These are phyloP conservation scores for Stephanodiscus minutulus DNA, from an alignment of 108 stramenopile species.

Conservation along the genomic window DNA sequence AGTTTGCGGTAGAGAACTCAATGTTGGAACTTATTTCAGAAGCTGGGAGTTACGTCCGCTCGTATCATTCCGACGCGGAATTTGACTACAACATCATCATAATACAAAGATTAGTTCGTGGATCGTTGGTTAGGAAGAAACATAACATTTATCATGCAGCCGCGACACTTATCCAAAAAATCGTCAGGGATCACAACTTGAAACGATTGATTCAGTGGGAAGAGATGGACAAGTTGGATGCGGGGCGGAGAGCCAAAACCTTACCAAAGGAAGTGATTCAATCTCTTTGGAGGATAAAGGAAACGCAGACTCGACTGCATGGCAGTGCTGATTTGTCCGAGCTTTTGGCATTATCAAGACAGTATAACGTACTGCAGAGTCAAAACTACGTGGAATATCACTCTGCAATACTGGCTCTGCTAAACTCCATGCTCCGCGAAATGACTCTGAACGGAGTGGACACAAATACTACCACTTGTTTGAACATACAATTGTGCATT, in stretches of 20 bases:
- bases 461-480: background rate
- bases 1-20: background rate
- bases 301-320: background rate
- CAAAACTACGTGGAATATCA: constrained; percentile 25
- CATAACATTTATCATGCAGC: constrained; percentile 7
- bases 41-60: background rate
- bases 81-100: constrained; percentile 6
- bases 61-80: background rate
- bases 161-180: constrained; percentile 11
- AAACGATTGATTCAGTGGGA: constrained; percentile 3
- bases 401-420: constrained; percentile 16
- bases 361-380: constrained; percentile 14
- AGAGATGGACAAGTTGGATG: background rate
- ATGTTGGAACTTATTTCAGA: constrained; percentile 6
- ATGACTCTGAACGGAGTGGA: background rate
- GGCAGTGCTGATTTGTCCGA: background rate
- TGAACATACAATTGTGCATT: constrained; percentile 11
- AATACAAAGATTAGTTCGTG: constrained; percentile 21
- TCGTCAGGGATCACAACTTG: constrained; percentile 12
- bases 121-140: constrained; percentile 4
- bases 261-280: background rate
- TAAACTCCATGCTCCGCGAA: constrained; percentile 9
- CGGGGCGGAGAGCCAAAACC: background rate
- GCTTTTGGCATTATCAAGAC: background rate
- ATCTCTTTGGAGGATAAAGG: background rate